Conservation (phyloP, 805 yeast genomes). For the Lachancea cidri region DNA sequence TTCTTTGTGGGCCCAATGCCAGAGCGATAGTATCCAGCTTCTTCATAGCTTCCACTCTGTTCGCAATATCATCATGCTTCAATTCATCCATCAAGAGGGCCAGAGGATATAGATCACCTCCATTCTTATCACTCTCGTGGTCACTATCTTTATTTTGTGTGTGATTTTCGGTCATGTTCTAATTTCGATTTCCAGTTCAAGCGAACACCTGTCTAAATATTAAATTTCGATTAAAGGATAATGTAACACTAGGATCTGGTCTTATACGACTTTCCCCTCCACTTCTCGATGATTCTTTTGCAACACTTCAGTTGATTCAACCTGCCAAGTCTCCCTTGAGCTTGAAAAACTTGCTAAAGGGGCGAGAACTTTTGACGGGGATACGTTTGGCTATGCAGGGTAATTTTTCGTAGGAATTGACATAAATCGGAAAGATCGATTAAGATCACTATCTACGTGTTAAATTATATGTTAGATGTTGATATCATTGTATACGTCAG, state of each 20-base stretch:
- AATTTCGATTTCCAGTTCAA: neutral
- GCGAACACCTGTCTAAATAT: neutral
- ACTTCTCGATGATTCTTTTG: neutral
- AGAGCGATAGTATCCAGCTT: slow-evolving; percentile 89
- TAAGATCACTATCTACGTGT: too few relatives aligned
- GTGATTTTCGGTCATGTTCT: neutral
- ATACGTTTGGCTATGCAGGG: neutral
- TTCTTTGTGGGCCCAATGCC: slow-evolving; percentile 91
- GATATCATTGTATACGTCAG: too few relatives aligned
- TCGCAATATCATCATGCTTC: slow-evolving; percentile 91
- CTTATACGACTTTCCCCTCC: neutral
- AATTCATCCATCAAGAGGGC: slow-evolving; percentile 96
- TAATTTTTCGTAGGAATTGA: neutral
- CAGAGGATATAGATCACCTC: slow-evolving; percentile 71
- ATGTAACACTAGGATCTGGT: neutral
- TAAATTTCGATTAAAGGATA: neutral
- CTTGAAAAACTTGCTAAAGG: neutral
- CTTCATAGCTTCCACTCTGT: slow-evolving; percentile 92
- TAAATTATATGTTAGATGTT: too few relatives aligned
- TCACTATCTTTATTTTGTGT: neutral
- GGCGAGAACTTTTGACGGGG: neutral
- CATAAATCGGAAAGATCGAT: too few relatives aligned
- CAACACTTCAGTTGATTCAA: neutral
- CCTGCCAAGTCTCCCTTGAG: neutral
- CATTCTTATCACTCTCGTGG: slow-evolving; percentile 11